phyloP scores from a whole-genome alignment of 2,329 filamentous ascomycete species.

The Microsporum ferrugineum region DNA sequence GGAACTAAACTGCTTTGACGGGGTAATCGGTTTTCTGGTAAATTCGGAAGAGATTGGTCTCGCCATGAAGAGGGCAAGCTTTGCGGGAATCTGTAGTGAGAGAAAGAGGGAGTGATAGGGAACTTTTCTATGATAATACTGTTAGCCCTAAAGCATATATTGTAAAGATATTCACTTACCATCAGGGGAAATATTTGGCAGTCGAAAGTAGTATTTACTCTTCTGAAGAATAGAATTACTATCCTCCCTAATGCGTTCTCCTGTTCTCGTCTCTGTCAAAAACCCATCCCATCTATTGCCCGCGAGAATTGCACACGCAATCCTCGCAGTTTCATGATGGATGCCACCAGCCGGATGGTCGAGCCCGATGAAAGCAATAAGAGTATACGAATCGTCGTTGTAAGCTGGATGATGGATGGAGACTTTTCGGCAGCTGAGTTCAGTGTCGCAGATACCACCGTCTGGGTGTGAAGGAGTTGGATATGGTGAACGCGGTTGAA shows the following conservation, averaged over 20 bases:
- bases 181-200: background rate
- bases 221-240: background rate
- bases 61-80: background rate
- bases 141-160: background rate
- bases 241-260: background rate
- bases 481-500: background rate
- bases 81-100: background rate
- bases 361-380: background rate
- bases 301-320: slow-evolving; percentile 2
- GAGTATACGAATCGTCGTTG: background rate
- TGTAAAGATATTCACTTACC: background rate
- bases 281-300: slow-evolving; percentile 1
- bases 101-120: background rate
- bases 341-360: background rate
- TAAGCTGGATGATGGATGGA: background rate
- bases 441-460: background rate
- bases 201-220: slow-evolving; percentile 3
- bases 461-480: background rate
- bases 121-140: background rate
- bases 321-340: background rate
- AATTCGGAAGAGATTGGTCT: background rate
- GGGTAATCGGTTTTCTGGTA: background rate
- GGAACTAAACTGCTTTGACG: background rate
- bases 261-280: background rate
- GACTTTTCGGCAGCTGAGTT: background rate